Percentiles rank a stretch among this genome's conserved stretches.
Evolutionary conservation across 2,329 filamentous ascomycete species (phyloP).

Genomic region (Aspergillus pseudoterreus): DNA sequence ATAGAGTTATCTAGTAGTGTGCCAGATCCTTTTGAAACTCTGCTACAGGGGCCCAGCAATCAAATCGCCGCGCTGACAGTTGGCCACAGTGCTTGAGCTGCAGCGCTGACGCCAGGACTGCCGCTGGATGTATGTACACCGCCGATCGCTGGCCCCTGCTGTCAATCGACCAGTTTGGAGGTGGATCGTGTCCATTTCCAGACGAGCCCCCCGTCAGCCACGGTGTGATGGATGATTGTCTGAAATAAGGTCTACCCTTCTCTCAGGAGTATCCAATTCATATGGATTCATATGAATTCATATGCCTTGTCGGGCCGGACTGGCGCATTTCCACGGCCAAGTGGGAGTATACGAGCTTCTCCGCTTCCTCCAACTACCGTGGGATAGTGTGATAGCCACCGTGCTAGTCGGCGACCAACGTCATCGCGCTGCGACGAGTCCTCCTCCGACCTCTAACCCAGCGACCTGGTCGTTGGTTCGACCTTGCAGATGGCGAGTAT

Average conservation of each 20-base stretch:
- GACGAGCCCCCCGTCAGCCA: too few species aligned
- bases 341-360: too few species aligned
- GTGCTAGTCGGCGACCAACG: background rate
- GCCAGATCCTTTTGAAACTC: constrained; percentile 8
- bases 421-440: background rate
- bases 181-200: background rate
- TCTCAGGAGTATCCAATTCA: too few species aligned
- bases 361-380: background rate
- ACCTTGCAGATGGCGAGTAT: constrained; percentile 6
- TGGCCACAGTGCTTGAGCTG: constrained; percentile 6
- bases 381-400: background rate
- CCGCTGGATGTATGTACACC: constrained; percentile 2
- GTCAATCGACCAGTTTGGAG: background rate
- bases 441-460: constrained; percentile 8
- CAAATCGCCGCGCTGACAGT: constrained; percentile 1
- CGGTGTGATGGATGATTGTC: too few species aligned
- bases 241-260: too few species aligned
- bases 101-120: constrained; percentile 10
- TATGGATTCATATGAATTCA: too few species aligned
- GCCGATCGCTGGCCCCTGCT: background rate
- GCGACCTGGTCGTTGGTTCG: constrained; percentile 18
- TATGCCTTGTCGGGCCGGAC: background rate
- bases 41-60: constrained; percentile 7
- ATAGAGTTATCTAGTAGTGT: constrained; percentile 9
- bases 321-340: too few species aligned